Evolutionary conservation across 805 yeast genomes (phyloP).

Genomic region (Wickerhamia fluorescens): DNA sequence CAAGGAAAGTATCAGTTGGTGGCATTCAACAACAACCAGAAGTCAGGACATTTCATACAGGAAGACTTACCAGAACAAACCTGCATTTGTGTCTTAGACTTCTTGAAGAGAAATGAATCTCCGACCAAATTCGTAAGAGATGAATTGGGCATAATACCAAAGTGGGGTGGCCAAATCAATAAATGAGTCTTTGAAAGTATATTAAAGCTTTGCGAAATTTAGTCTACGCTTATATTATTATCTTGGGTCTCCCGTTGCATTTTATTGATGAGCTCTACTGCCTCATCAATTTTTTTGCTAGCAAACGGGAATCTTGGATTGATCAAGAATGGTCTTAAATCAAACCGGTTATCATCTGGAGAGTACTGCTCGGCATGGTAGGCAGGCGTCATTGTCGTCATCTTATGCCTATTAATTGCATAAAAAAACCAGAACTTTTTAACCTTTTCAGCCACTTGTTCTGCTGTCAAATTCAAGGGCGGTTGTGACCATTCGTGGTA

Average conservation of each 20-base stretch:
- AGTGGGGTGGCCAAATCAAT: slow-evolving; percentile 24
- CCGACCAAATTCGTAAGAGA: slow-evolving; percentile 24
- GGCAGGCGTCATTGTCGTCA: slow-evolving; percentile 94
- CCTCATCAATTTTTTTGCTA: slow-evolving; percentile 75
- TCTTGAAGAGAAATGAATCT: slow-evolving; percentile 39
- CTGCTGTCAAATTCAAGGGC: slow-evolving; percentile 58
- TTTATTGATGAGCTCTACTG: slow-evolving; percentile 52
- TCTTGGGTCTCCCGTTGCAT: slow-evolving; percentile 23
- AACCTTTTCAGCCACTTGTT: slow-evolving; percentile 85
- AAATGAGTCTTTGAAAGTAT: slow-evolving; percentile 1
- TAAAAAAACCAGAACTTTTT: slow-evolving; percentile 89
- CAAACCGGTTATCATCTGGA: slow-evolving; percentile 96
- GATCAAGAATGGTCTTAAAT: slow-evolving; percentile 90
- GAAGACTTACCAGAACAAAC: slow-evolving; percentile 78
- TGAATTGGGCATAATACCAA: slow-evolving; percentile 25
- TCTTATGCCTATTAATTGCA: slow-evolving; percentile 93
- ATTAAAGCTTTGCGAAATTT: slow-evolving; percentile 4
- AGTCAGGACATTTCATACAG: slow-evolving; percentile 87
- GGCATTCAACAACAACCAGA: slow-evolving; percentile 51
- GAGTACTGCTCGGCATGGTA: slow-evolving; percentile 98
- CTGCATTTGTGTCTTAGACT: slow-evolving; percentile 47
- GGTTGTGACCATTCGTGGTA: slow-evolving; percentile 89
- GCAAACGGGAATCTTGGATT: slow-evolving; percentile 90
- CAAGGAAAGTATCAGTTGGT: slow-evolving; percentile 92
- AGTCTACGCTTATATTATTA: slow-evolving; percentile 41